A percentile compares a stretch with the other conserved stretches of the same genome.
Conservation (phyloP, 768 basidiomycete genomes). For the Crucibulum laeve region DNA sequence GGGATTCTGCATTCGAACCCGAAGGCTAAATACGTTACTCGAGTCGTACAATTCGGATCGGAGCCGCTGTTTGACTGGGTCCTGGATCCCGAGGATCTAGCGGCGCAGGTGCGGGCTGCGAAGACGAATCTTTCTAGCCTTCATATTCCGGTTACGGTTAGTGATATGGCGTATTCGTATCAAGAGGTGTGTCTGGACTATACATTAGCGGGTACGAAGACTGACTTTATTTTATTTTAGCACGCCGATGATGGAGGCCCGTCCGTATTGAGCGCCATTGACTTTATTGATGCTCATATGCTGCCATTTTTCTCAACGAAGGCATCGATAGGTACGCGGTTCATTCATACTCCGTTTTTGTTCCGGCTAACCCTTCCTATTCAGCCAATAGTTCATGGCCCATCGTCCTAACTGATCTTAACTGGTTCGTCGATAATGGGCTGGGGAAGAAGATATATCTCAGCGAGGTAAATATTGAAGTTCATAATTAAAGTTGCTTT, state of each 20-base stretch:
- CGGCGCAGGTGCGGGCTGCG: conserved; percentile 43
- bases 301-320: conserved; percentile 60
- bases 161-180: conserved; percentile 61
- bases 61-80: conserved; percentile 64
- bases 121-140: conserved; percentile 47
- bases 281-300: conserved; percentile 67
- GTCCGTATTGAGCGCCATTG: conserved; percentile 53
- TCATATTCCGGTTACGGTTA: conserved; percentile 66
- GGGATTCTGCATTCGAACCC: conserved; percentile 51
- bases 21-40: conserved; percentile 61
- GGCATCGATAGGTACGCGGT: conserved; percentile 48
- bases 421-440: conserved; percentile 66
- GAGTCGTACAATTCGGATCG: conserved; percentile 66
- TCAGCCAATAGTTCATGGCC: conserved; percentile 61
- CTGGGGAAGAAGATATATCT: conserved; percentile 73
- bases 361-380: background rate
- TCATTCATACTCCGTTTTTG: background rate
- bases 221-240: too few relatives aligned
- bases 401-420: conserved; percentile 49
- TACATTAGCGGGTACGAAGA: conserved; percentile 3
- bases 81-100: conserved; percentile 42
- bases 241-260: conserved; percentile 46
- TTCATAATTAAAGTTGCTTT: background rate
- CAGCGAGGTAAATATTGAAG: conserved; percentile 47
- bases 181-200: conserved; percentile 24